Evolutionary conservation across 768 basidiomycete species (phyloP), one percentile per base, ranked within the genome.

Genomic region (Tricholoma bakamatsutake): DNA sequence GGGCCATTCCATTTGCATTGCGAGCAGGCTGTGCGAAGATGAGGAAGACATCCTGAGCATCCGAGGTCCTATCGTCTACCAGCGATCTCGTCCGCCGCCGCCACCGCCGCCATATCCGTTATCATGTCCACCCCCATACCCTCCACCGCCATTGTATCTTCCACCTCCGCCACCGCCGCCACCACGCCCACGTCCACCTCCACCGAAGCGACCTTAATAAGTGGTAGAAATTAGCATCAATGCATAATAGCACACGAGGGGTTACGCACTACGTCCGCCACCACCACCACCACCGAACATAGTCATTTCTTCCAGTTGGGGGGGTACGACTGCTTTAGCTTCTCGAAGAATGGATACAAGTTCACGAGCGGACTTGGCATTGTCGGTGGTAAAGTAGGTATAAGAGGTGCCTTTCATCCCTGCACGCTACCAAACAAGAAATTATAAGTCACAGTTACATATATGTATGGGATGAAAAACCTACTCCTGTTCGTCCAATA

Each of bases 331-430:
- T 12, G 92, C 85, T 67, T 94, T 94, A 18, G 93, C 91, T 70
- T 97, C 94, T 54, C 81, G 76, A 59, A 98, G 73, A 60, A 98
- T 97, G 55, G 71, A 77, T 56, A 98, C 76, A 9, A 99, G 82
- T 66, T 99, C 97, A 39, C 93, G 89, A 21, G 96, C 95, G 59
- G 87, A 84, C 74, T 96, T 97, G 49, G 92, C 85, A 69, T 97
- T 96, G 64, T 98, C 93, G 49, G 95, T 90, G 46, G 93, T 97
- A 75, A 98, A 94, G 79, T 93, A 98, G 6, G 95, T 96, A 73
- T 91, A 95, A 1, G 93, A 91, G 37, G 84, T 87, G 61, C 95
- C 95, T 69, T 84, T 95, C 82, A 85, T 81, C 39, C 93, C 93
- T 43, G 93, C 93, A 70, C 91, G 92, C 90, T 93, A 60, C 28